phyloP scores from a whole-genome alignment of 2,329 filamentous ascomycete species.

The Boeremia lycopersici region DNA sequence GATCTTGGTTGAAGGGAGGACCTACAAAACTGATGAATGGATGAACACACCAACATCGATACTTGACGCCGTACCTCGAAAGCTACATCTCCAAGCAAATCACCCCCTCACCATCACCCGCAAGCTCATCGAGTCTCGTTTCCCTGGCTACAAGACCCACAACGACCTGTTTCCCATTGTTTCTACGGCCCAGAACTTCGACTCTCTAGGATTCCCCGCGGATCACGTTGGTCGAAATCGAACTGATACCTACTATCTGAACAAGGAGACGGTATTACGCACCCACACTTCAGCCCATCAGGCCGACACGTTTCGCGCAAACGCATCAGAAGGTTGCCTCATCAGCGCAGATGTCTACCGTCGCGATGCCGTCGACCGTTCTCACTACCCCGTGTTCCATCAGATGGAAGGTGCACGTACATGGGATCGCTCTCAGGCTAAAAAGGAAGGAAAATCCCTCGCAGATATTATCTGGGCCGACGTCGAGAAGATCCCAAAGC shows the following conservation, averaged over 20 bases:
- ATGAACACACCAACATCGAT: constrained; percentile 84
- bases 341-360: constrained; percentile 95
- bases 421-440: constrained; percentile 75
- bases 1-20: constrained; percentile 66
- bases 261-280: constrained; percentile 78
- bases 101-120: constrained; percentile 92
- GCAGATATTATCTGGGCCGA: constrained; percentile 72
- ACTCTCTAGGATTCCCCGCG: constrained; percentile 87
- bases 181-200: constrained; percentile 86
- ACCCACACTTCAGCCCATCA: constrained; percentile 97
- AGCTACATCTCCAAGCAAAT: constrained; percentile 86
- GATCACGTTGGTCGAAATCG: constrained; percentile 87
- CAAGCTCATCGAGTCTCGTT: constrained; percentile 88
- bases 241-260: constrained; percentile 96
- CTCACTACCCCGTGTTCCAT: constrained; percentile 96
- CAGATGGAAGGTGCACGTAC: constrained; percentile 96
- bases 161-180: constrained; percentile 84
- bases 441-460: constrained; percentile 52
- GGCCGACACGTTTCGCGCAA: constrained; percentile 75
- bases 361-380: constrained; percentile 90
- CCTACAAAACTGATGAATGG: constrained; percentile 76
- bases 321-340: constrained; percentile 79
- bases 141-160: constrained; percentile 78
- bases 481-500: constrained; percentile 71
- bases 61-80: constrained; percentile 72